Percentiles rank a stretch among this genome's conserved stretches.
These are phyloP conservation scores for Populus euphratica DNA, from an alignment of 345 rosid species.

Conservation along the genomic window DNA sequence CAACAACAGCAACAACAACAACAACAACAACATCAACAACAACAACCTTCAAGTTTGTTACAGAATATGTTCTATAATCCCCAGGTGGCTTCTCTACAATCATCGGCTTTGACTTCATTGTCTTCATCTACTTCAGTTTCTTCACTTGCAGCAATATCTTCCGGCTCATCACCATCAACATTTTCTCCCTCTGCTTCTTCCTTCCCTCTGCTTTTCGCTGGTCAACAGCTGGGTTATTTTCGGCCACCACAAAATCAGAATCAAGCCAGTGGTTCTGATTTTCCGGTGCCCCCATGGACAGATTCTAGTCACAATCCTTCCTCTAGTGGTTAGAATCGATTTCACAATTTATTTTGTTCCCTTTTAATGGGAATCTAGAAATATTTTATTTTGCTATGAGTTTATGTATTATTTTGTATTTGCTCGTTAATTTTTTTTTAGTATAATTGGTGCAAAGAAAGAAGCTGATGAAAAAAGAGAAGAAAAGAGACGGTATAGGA, in stretches of 20 bases:
- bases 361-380: background rate
- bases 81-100: slow-evolving; percentile 26
- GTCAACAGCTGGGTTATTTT: slow-evolving; percentile 29
- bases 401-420: background rate
- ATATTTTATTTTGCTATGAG: background rate
- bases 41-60: slow-evolving; percentile 21
- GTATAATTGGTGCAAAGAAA: background rate
- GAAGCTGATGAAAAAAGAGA: background rate
- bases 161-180: background rate
- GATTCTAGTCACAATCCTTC: slow-evolving; percentile 19
- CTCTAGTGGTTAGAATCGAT: background rate
- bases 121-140: slow-evolving; percentile 8
- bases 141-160: background rate
- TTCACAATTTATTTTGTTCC: background rate
- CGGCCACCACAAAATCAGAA: slow-evolving; percentile 9
- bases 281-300: slow-evolving; percentile 19
- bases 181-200: slow-evolving; percentile 19
- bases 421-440: background rate
- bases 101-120: slow-evolving; percentile 23
- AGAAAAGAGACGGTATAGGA: background rate
- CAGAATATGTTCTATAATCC: slow-evolving; percentile 40
- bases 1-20: slow-evolving; percentile 13
- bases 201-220: slow-evolving; percentile 43
- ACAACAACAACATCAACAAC: slow-evolving; percentile 12
- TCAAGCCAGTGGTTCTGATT: slow-evolving; percentile 2